Conservation (phyloP, 768 basidiomycete genomes). For the Phlebiopsis gigantea region DNA sequence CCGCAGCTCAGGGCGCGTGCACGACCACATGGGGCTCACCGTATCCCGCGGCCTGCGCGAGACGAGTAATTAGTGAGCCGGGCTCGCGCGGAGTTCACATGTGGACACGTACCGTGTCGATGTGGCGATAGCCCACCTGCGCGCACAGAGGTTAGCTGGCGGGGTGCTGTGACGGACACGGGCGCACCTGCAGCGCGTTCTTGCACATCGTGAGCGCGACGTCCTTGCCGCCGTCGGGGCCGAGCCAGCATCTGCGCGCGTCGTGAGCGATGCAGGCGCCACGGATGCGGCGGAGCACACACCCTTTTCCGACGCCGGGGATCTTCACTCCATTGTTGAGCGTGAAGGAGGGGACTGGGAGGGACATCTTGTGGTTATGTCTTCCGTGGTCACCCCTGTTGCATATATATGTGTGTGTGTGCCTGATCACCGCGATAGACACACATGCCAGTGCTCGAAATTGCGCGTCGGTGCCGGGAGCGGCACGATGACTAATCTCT, state of each 20-base stretch:
- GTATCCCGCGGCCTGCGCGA: conserved; percentile 1
- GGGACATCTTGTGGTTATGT: background rate
- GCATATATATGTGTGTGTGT: no score
- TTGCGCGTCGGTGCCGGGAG: no score
- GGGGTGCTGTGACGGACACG: background rate
- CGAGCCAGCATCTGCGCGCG: conserved; percentile 7
- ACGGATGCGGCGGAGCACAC: background rate
- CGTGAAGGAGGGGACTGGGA: background rate
- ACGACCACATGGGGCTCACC: background rate
- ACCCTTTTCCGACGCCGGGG: conserved; percentile 6
- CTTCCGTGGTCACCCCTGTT: no score
- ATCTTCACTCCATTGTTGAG: conserved; percentile 5
- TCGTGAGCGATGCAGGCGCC: background rate
- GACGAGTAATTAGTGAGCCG: background rate
- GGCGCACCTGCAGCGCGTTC: conserved; percentile 7
- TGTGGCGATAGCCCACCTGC: conserved; percentile 9
- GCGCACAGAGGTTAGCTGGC: background rate
- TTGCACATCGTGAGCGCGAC: conserved; percentile 3
- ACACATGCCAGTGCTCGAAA: no score
- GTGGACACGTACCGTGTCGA: conserved; percentile 8
- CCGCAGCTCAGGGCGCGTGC: background rate
- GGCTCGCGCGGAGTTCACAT: background rate
- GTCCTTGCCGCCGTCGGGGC: conserved; percentile 1
- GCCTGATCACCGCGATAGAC: no score
- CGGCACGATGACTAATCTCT: no score